Base-by-base conservation (phyloP, 176 grass and related monocot species). In the Bolboschoenus planiculmis region DNA sequence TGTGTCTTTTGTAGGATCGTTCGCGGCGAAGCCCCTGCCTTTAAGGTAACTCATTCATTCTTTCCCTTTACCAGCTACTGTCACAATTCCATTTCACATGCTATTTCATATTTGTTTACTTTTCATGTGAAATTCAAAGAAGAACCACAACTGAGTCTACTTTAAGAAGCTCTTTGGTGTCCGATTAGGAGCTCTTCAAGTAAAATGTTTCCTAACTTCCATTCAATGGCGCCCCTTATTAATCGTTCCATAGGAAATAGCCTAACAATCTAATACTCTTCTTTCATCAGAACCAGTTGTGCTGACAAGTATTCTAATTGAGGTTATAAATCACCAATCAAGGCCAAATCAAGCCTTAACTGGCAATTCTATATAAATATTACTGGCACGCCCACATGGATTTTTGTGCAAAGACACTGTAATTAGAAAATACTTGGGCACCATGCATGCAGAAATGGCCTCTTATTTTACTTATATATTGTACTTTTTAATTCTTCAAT, bases 1-100 rank as follows among this genome's bases (percentile, higher is more conserved):
- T 97, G 94, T 84, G 85, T 93, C 46, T 97, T 97, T 71, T 97
- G 94, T 80, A 47, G 60, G 80, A 97, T 97, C 65, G 79, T 88
- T 59, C 42, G 86, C 11, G 94, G 89, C 46, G 58, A 80, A 54
- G 83, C 50, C 18, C 94, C 79, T 7, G 91, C 94, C 40, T 93
- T 87, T 73, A 97, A 91, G 89, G 94, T 90, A 64, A 37, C 6
- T 51, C 46, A 7, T 60, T 27, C 7, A 64, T 33, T 65, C 59
- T 67, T 39, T 37, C 34, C 11, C 34, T n/a, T 35, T 29, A 71
- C 85, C 50, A 67, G 36, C 40, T 73, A 24, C 9, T 86, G 64
- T 5, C 2, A 39, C 68, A 11, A 13, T 64, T 42, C 23, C 9
- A 10, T 67, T 5, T 11, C 23, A 14, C 78, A 67, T 39, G 54